Percentiles rank a stretch among this genome's conserved stretches.
These are phyloP conservation scores for Trypanosoma avium DNA, from an alignment of 208 protist genomes.

Conservation along the genomic window DNA sequence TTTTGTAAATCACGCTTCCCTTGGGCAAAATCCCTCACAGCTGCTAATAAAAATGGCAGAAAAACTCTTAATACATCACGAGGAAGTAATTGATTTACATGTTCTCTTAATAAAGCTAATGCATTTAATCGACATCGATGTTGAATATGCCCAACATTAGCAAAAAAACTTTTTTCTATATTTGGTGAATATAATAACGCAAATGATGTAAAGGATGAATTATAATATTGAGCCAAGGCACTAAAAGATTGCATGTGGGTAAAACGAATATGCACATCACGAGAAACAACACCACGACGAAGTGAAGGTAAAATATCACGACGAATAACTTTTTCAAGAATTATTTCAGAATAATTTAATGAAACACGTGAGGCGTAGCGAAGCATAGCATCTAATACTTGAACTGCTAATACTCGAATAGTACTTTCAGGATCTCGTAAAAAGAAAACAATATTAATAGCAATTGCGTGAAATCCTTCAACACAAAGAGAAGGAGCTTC, in stretches of 20 bases:
- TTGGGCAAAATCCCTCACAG: slow-evolving; percentile 86
- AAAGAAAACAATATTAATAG: slow-evolving; percentile 80
- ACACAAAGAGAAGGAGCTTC: slow-evolving; percentile 53
- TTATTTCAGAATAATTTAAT: slow-evolving; percentile 30
- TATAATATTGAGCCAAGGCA: slow-evolving; percentile 62
- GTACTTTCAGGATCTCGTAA: slow-evolving; percentile 81
- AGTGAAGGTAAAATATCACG: slow-evolving; percentile 72
- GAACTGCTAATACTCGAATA: slow-evolving; percentile 63
- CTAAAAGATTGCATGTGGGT: slow-evolving; percentile 78
- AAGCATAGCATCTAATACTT: slow-evolving; percentile 74
- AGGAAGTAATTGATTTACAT: slow-evolving; percentile 47
- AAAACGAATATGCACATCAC: slow-evolving; percentile 71
- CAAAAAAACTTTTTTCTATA: slow-evolving; percentile 80
- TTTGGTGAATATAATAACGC: slow-evolving; percentile 70
- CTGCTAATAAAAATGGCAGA: slow-evolving; percentile 81
- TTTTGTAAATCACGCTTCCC: slow-evolving; percentile 81
- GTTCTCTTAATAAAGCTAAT: slow-evolving; percentile 58
- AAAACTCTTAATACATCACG: slow-evolving; percentile 87
- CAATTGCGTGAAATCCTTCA: slow-evolving; percentile 56
- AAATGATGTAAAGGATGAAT: slow-evolving; percentile 65
- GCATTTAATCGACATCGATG: slow-evolving; percentile 82
- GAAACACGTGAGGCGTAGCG: slow-evolving; percentile 46
- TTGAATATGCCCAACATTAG: slow-evolving; percentile 82
- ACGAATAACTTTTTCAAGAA: slow-evolving; percentile 73
- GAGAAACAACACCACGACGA: slow-evolving; percentile 76